These are phyloP conservation scores for Pseudocercospora cruenta DNA, from an alignment of 2,329 filamentous ascomycete species.

Conservation along the genomic window DNA sequence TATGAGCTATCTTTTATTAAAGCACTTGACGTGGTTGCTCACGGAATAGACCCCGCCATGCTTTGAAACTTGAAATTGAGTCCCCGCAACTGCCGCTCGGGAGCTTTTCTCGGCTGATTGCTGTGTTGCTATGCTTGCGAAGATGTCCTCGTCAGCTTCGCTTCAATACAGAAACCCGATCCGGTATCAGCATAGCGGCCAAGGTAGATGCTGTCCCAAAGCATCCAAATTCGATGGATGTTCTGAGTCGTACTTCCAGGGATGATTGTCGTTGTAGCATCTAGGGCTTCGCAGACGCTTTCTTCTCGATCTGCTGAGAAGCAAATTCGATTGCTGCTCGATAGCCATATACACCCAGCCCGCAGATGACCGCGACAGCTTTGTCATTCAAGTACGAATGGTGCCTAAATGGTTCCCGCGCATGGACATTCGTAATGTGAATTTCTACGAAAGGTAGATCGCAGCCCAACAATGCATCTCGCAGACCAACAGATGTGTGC, in stretches of 20 bases:
- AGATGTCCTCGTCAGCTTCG: not conserved
- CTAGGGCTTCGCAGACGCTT: not conserved
- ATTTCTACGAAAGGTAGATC: constrained; percentile 75
- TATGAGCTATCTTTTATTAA: constrained; percentile 20
- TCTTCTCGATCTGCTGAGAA: constrained; percentile 31
- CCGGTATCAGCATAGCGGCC: not conserved
- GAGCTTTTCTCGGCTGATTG: constrained; percentile 20
- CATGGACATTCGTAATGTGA: constrained; percentile 77
- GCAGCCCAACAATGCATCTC: constrained; percentile 73
- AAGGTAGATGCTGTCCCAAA: not conserved
- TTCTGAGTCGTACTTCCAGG: not conserved
- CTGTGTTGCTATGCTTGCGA: not conserved
- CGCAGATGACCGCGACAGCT: constrained; percentile 72
- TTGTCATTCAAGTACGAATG: constrained; percentile 77
- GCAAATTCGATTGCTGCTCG: constrained; percentile 51
- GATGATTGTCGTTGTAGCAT: not conserved
- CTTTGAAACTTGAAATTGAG: not conserved
- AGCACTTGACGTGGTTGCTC: constrained; percentile 20
- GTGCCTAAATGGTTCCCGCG: constrained; percentile 68
- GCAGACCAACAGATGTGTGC: constrained; percentile 74
- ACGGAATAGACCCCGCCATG: constrained; percentile 25
- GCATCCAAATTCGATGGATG: not conserved
- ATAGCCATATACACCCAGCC: constrained; percentile 58
- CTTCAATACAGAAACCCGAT: not conserved
- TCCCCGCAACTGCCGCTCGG: constrained; percentile 15